Conservation (phyloP, 768 basidiomycete species). For the Symmetrospora coprosmae region DNA sequence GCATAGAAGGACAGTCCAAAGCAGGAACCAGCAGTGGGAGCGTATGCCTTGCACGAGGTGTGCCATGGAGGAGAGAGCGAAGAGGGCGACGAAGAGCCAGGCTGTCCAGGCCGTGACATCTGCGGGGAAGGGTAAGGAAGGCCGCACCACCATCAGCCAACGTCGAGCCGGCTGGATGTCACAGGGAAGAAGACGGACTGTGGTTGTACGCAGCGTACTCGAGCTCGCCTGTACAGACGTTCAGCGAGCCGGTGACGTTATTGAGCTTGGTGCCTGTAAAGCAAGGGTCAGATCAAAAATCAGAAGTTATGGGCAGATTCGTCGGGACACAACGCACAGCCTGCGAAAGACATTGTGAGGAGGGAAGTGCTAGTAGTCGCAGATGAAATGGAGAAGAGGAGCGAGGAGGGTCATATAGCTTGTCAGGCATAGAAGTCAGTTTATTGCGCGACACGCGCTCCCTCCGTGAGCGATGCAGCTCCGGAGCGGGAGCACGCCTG, state of each 20-base stretch:
- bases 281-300: background rate
- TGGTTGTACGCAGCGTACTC: background rate
- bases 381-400: too few relatives aligned
- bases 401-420: too few relatives aligned
- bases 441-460: too few relatives aligned
- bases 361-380: too few relatives aligned
- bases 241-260: background rate
- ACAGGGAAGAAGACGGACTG: too few relatives aligned
- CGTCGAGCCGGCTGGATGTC: too few relatives aligned
- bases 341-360: too few relatives aligned
- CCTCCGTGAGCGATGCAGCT: too few relatives aligned
- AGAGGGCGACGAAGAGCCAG: slow-evolving; percentile 1
- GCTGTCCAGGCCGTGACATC: background rate
- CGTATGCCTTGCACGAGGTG: slow-evolving; percentile 6
- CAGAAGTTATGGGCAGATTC: background rate
- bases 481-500: too few relatives aligned
- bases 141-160: too few relatives aligned
- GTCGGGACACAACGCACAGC: background rate
- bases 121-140: too few relatives aligned
- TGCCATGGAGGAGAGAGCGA: background rate
- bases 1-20: slow-evolving; percentile 1
- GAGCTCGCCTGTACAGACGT: background rate
- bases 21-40: background rate
- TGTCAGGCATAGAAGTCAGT: too few relatives aligned
- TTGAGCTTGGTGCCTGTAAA: background rate